These are phyloP conservation scores for Gossypium turneri DNA, from an alignment of 345 rosid species.

Conservation along the genomic window DNA sequence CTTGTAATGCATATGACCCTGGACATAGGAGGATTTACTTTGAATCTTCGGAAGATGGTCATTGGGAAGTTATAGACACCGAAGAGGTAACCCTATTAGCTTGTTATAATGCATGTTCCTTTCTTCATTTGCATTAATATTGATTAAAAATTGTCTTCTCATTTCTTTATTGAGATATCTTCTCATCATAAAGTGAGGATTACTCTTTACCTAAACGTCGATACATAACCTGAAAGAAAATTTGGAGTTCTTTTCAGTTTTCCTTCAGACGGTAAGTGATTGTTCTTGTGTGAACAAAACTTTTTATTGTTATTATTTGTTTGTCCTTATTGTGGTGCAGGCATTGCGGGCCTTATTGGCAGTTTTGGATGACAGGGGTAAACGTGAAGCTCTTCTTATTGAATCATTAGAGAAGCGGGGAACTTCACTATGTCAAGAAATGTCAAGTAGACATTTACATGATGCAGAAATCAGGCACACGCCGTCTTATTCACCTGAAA, in stretches of 20 bases:
- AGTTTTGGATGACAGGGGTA: conserved; percentile 81
- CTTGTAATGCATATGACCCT: conserved; percentile 75
- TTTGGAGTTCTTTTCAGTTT: conserved; percentile 3
- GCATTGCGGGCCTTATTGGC: conserved; percentile 70
- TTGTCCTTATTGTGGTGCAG: conserved; percentile 42
- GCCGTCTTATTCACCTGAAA: conserved; percentile 38
- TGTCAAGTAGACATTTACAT: conserved; percentile 43
- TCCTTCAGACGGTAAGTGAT: neutral
- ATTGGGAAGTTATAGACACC: conserved; percentile 88
- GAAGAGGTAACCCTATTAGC: conserved; percentile 54
- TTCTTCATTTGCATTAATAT: neutral
- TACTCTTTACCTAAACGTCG: neutral
- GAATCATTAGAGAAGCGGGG: conserved; percentile 76
- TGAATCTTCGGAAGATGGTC: conserved; percentile 98
- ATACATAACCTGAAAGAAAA: conserved; percentile 1
- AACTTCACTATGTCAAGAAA: conserved; percentile 59
- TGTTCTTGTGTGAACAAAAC: neutral
- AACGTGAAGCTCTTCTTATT: conserved; percentile 77
- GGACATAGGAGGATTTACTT: conserved; percentile 93
- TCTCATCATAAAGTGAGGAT: neutral
- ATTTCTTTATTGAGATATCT: neutral
- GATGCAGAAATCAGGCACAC: conserved; percentile 19
- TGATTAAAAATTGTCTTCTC: neutral
- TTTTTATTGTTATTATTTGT: conserved; percentile 6
- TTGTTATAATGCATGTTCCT: neutral